Evolutionary conservation across 345 rosid species (phyloP).

Genomic region (Leavenworthia alabamica): DNA sequence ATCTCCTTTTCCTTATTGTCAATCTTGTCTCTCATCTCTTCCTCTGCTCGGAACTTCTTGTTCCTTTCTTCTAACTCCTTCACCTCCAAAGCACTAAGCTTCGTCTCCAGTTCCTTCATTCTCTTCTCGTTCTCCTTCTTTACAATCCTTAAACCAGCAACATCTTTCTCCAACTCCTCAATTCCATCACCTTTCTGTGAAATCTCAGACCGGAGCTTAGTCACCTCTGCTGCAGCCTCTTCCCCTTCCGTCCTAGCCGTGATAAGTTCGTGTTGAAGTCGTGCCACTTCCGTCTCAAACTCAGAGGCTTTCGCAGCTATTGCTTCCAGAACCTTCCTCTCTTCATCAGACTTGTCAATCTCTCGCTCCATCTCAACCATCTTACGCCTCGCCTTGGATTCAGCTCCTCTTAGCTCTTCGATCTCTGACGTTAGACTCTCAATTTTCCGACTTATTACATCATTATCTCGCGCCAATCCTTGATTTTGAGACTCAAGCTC

Average conservation of each 20-base stretch:
- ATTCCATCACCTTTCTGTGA: conserved; percentile 33
- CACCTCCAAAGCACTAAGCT: conserved; percentile 44
- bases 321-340: conserved; percentile 41
- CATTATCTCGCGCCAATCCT: conserved; percentile 36
- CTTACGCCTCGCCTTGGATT: conserved; percentile 32
- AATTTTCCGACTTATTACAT: conserved; percentile 32
- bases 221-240: conserved; percentile 38
- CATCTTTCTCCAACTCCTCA: conserved; percentile 41
- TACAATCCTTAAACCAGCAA: conserved; percentile 40
- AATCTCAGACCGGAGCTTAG: conserved; percentile 30
- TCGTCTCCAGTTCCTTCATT: conserved; percentile 59
- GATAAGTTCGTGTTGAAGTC: conserved; percentile 60
- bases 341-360: conserved; percentile 44
- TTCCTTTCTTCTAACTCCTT: conserved; percentile 58
- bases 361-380: conserved; percentile 39
- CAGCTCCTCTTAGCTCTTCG: conserved; percentile 38
- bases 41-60: conserved; percentile 50
- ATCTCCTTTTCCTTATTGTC: conserved; percentile 49
- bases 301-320: conserved; percentile 47
- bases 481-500: conserved; percentile 50
- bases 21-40: conserved; percentile 51
- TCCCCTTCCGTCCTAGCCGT: conserved; percentile 47
- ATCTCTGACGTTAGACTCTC: conserved; percentile 34
- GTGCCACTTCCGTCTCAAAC: conserved; percentile 53
- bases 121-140: conserved; percentile 50